A percentile compares a stretch with the other conserved stretches of the same genome.
These are phyloP conservation scores for Periconia sp. DNA, from an alignment of 2,329 filamentous ascomycete species.

Conservation along the genomic window DNA sequence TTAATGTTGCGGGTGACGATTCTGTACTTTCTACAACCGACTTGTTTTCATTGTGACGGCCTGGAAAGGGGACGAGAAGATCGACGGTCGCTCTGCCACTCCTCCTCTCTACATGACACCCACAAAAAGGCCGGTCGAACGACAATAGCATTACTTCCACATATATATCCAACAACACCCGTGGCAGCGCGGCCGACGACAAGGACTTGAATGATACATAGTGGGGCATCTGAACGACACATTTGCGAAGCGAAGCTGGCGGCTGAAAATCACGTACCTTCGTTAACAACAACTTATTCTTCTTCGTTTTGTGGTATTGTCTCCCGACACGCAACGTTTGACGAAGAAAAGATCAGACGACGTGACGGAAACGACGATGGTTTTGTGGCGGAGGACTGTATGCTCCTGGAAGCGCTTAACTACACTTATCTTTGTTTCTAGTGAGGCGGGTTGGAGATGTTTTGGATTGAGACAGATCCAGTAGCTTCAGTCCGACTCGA, in stretches of 20 bases:
- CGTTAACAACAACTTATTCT: conserved; percentile 13
- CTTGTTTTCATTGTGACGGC: conserved; percentile 31
- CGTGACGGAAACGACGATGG: conserved; percentile 32
- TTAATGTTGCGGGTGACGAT: conserved; percentile 39
- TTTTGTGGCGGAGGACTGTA: conserved; percentile 24
- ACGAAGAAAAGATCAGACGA: conserved; percentile 38
- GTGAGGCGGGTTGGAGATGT: conserved; percentile 22
- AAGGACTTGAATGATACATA: conserved; percentile 19
- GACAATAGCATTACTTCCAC: background rate
- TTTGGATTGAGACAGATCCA: conserved; percentile 14
- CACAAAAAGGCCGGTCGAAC: conserved; percentile 1
- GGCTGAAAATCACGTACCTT: conserved; percentile 19
- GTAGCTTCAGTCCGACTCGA: conserved; percentile 13
- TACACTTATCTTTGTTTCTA: conserved; percentile 31
- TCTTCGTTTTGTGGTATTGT: conserved; percentile 9
- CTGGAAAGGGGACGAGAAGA: conserved; percentile 23
- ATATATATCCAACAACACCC: conserved; percentile 9
- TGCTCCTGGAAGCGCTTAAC: conserved; percentile 24
- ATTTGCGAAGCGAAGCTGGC: conserved; percentile 17
- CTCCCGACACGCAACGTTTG: conserved; percentile 24
- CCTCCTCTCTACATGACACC: conserved; percentile 3
- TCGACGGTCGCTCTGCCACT: conserved; percentile 24
- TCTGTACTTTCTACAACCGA: conserved; percentile 42
- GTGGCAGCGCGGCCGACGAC: conserved; percentile 26
- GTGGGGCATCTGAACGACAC: conserved; percentile 22